These are phyloP conservation scores for Nemania serpens DNA, from an alignment of 2,329 filamentous ascomycete genomes.

Conservation along the genomic window DNA sequence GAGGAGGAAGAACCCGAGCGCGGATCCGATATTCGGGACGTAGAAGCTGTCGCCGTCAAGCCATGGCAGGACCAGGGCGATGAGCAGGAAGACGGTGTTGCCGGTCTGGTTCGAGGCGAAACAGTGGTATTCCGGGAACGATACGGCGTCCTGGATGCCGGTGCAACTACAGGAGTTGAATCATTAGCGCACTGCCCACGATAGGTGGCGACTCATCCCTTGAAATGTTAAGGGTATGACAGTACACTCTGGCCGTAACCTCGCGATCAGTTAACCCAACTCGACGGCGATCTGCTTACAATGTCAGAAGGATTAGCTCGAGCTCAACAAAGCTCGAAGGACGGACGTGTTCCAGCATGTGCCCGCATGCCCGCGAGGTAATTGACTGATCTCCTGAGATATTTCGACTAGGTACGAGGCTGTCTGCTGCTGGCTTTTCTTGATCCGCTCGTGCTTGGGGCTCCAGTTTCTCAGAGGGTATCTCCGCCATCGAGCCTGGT, in stretches of 20 bases:
- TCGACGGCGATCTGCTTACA: slow-evolving; percentile 39
- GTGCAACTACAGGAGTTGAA: slow-evolving; percentile 44
- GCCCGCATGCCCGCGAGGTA: slow-evolving; percentile 31
- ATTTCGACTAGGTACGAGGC: not conserved
- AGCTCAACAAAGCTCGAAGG: slow-evolving; percentile 50
- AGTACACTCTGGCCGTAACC: not conserved
- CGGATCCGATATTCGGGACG: slow-evolving; percentile 58
- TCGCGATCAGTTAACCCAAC: not conserved
- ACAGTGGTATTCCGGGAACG: slow-evolving; percentile 65
- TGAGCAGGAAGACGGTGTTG: slow-evolving; percentile 63
- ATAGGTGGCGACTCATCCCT: not conserved
- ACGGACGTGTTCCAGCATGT: slow-evolving; percentile 43
- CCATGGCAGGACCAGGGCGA: slow-evolving; percentile 56
- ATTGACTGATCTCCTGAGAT: slow-evolving; percentile 18
- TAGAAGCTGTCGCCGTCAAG: slow-evolving; percentile 55
- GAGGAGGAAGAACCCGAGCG: slow-evolving; percentile 60
- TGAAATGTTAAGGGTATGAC: not conserved
- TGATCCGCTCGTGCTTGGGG: not conserved
- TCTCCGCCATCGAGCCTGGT: slow-evolving; percentile 7
- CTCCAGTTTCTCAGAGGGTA: not conserved
- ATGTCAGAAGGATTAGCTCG: slow-evolving; percentile 53
- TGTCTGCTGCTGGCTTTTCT: not conserved
- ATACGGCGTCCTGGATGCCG: slow-evolving; percentile 61
- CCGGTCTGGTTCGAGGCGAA: slow-evolving; percentile 70
- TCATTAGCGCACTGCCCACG: slow-evolving; percentile 14